These are phyloP conservation scores for Candida montana DNA, from an alignment of 805 yeast genomes.

Conservation along the genomic window DNA sequence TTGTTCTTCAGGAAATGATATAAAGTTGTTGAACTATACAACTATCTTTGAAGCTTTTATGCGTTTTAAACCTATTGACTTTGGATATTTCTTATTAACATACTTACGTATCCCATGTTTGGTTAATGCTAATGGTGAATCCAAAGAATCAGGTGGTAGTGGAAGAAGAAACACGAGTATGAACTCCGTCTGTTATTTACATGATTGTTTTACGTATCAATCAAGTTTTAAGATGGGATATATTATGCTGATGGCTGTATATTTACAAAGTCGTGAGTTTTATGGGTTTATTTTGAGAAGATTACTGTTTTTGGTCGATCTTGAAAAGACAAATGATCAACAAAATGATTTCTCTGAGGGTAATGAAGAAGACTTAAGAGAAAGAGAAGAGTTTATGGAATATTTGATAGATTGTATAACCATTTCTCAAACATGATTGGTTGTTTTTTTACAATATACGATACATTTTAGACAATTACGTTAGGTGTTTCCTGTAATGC, in stretches of 20 bases:
- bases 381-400: neutral
- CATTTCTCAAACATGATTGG: too few species aligned
- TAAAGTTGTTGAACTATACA: constrained; percentile 2
- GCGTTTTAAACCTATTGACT: constrained; percentile 5
- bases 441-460: too few species aligned
- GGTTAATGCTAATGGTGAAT: neutral
- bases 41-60: constrained; percentile 5
- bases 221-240: neutral
- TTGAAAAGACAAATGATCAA: neutral
- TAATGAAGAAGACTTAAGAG: too few species aligned
- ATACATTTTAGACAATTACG: too few species aligned
- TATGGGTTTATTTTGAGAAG: constrained; percentile 7
- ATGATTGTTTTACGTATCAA: neutral
- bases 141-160: too few species aligned
- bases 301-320: constrained; percentile 8
- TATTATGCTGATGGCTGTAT: neutral
- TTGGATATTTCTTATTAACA: constrained; percentile 7
- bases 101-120: constrained; percentile 1
- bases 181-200: neutral
- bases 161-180: neutral
- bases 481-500: too few species aligned
- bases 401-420: neutral
- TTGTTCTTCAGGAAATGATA: neutral
- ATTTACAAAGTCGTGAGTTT: constrained; percentile 6
- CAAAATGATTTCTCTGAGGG: neutral